These are phyloP conservation scores for Microstegium vimineum DNA, from an alignment of 176 grass and related monocot genomes.

Conservation along the genomic window DNA sequence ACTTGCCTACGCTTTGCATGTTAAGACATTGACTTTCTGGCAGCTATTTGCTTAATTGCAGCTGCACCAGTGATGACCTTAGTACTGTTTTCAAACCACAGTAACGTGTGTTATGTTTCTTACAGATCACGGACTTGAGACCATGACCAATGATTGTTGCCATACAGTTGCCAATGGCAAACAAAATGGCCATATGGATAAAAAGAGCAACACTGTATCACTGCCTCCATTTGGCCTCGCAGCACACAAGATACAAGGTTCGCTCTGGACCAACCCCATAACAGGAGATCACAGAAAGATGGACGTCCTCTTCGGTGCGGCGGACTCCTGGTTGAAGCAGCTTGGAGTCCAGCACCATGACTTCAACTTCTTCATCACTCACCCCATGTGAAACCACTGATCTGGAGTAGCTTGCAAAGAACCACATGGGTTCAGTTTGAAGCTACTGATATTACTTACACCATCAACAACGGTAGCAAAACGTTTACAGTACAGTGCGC, in stretches of 20 bases:
- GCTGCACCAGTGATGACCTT: not conserved
- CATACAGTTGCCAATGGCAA: constrained; percentile 7
- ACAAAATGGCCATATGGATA: constrained; percentile 38
- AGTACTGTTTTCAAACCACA: not conserved
- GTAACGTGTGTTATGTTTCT: constrained; percentile 19
- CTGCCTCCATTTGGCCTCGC: constrained; percentile 74
- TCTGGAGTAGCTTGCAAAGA: constrained; percentile 14
- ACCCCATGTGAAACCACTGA: constrained; percentile 45
- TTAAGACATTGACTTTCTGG: not conserved
- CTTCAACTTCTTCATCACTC: constrained; percentile 82
- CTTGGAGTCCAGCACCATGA: constrained; percentile 81
- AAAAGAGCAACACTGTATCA: constrained; percentile 35
- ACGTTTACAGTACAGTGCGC: constrained; percentile 1
- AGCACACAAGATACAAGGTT: constrained; percentile 60
- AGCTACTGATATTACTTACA: constrained; percentile 22
- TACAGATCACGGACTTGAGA: constrained; percentile 44
- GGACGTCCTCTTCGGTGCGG: constrained; percentile 48
- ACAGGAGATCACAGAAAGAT: constrained; percentile 57
- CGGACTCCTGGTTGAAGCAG: constrained; percentile 78
- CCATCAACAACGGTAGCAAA: constrained; percentile 4
- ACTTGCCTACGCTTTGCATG: constrained; percentile 2
- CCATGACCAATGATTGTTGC: constrained; percentile 18
- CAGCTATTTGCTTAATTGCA: constrained; percentile 2
- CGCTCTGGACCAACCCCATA: constrained; percentile 71
- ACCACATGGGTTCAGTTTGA: constrained; percentile 6